Evolutionary conservation across 805 yeast genomes (phyloP), one percentile per base, ranked within the genome.

Genomic region (Cyberlindnera maritima): DNA sequence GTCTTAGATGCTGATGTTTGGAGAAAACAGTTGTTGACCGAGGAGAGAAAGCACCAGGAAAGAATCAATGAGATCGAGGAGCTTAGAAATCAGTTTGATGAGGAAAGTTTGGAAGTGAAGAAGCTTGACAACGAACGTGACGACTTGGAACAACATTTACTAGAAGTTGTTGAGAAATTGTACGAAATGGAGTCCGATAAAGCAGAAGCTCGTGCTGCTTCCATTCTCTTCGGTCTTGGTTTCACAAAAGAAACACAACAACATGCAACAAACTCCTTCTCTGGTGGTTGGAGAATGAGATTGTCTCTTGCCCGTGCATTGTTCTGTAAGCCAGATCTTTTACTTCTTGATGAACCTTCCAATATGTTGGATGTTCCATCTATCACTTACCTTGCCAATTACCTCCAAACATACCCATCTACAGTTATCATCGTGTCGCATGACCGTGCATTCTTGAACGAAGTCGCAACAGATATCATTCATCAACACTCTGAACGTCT

Each of bases 201-300:
- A 66, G 99, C 99, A 7, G 99, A 94, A 70, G 85, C 96, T 50
- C 81, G 95, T 66, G 99, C 99, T 14, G 97, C 98, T 2, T 82
- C 95, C 11, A 92, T 94, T 50, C 72, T 94, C 53, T 87, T 68
- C 53, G 99, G 99, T 64, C 75, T 94, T 52, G 99, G 99, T 47
- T 94, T 94, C 74, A 83, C 96, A 39, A 79, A 80, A 53, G 96
- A 86, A 59, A 79, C 97, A 6, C 99, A 94, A 66, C 70, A 74
- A 39, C 75, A 75, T 53, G 83, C 96, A 28, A 90, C 98, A 6
- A 92, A 89, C 55, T 78, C 90, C 23, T 94, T 94, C 66, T 90
- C 97, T 44, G 99, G 99, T 80, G 99, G 99, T 82, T 94, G 99
- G 99, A 85, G 99, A 79, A 94, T 94, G 99, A 87, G 99, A 75